Evolutionary conservation across 495 filamentous ascomycete genomes (phyloP).

Genomic region (Podospora appendiculata): DNA sequence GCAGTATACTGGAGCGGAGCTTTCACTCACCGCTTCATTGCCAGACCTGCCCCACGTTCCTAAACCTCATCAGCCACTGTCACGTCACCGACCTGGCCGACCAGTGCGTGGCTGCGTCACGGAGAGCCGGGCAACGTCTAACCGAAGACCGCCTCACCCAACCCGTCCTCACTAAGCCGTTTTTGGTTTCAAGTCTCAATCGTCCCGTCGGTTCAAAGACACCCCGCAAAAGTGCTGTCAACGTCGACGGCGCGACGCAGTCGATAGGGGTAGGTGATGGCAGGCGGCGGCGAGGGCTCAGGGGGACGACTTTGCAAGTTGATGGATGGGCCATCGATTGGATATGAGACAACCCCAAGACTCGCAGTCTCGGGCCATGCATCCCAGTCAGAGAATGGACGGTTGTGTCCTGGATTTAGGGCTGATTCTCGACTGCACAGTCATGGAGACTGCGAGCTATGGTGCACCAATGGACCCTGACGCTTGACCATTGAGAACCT

Average conservation of each 20-base stretch:
- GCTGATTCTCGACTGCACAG: slow-evolving; percentile 4
- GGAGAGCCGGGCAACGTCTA: neutral
- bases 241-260: neutral
- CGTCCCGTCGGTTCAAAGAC: neutral
- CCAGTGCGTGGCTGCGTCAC: no score
- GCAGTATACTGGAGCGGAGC: no score
- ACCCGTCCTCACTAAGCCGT: neutral
- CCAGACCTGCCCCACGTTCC: no score
- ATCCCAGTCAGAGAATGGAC: neutral
- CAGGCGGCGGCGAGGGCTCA: no score
- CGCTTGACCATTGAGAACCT: slow-evolving; percentile 8
- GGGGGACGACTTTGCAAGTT: no score
- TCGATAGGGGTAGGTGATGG: no score
- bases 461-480: no score
- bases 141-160: neutral
- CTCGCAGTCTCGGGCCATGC: no score
- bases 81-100: no score
- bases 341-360: neutral
- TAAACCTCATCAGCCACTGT: no score
- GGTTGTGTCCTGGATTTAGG: slow-evolving; percentile 9
- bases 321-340: neutral
- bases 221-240: neutral
- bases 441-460: no score
- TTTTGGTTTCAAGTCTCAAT: slow-evolving; percentile 1
- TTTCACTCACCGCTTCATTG: neutral